phyloP scores from a whole-genome alignment of 495 filamentous ascomycete genomes.

The Echria macrotheca region DNA sequence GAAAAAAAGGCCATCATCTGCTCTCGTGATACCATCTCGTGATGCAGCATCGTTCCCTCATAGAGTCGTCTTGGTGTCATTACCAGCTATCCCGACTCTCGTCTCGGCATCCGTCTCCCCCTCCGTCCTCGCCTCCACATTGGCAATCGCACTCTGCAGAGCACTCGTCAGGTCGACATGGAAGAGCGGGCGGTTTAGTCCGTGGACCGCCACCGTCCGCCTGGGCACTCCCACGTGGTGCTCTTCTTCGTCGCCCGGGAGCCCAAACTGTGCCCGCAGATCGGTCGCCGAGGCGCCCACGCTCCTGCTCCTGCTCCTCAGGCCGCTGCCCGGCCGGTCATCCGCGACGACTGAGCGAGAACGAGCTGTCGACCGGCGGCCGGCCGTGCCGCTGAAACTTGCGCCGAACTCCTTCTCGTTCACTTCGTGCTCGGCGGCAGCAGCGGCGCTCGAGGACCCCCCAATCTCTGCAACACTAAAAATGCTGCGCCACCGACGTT shows the following conservation, averaged over 20 bases:
- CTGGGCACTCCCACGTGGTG: neutral
- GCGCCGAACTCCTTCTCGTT: conserved; percentile 51
- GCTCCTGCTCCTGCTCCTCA: neutral
- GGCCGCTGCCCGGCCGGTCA: neutral
- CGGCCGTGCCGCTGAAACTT: neutral
- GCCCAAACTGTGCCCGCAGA: neutral
- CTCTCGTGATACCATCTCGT: too few relatives aligned
- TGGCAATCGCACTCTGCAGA: conserved; percentile 80
- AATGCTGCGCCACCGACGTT: conserved; percentile 86
- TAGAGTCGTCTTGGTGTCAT: conserved; percentile 3
- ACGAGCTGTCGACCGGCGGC: neutral
- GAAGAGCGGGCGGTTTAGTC: conserved; percentile 86
- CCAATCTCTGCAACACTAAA: conserved; percentile 91
- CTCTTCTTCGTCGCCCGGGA: too few relatives aligned
- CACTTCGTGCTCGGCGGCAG: conserved; percentile 43
- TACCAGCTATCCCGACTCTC: neutral
- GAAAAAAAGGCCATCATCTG: too few relatives aligned
- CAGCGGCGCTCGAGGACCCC: conserved; percentile 62
- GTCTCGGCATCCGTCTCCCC: conserved; percentile 6
- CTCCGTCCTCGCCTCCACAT: conserved; percentile 52
- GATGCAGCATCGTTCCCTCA: too few relatives aligned
- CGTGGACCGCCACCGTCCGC: conserved; percentile 62
- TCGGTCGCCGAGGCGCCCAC: neutral
- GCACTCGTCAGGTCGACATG: conserved; percentile 92
- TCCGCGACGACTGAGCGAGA: neutral